These are phyloP conservation scores for Calonectria montana DNA, from an alignment of 2,329 filamentous ascomycete species.

Conservation along the genomic window DNA sequence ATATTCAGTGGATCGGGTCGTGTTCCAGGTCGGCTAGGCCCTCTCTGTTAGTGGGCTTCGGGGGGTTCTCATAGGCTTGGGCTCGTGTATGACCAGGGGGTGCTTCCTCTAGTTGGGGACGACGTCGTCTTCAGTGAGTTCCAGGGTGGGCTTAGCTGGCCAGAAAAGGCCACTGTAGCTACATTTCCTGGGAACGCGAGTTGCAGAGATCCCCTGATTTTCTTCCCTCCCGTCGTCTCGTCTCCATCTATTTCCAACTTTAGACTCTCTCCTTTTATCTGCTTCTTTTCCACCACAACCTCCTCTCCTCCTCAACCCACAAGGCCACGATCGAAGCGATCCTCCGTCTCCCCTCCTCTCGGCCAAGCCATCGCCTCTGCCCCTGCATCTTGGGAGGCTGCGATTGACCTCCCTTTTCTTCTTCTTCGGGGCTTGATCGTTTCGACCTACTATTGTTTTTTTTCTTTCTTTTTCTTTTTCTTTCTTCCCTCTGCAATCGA, in stretches of 20 bases:
- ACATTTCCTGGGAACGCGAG: conserved; percentile 44
- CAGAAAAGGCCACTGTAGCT: conserved; percentile 53
- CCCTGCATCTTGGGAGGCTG: conserved; percentile 30
- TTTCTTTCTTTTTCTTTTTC: conserved; percentile 21
- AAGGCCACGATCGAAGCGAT: conserved; percentile 19
- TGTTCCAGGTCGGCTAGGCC: conserved; percentile 10
- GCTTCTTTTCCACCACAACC: conserved; percentile 32
- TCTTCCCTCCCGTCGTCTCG: conserved; percentile 25
- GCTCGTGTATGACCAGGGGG: neutral
- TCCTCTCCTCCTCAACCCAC: conserved; percentile 26
- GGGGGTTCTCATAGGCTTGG: conserved; percentile 11
- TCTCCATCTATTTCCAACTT: conserved; percentile 10
- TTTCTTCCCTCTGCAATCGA: conserved; percentile 28
- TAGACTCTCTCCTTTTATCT: conserved; percentile 25
- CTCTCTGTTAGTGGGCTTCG: neutral
- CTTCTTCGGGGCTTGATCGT: conserved; percentile 27
- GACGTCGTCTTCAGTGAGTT: conserved; percentile 5
- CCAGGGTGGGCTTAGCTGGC: conserved; percentile 19
- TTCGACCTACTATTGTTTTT: conserved; percentile 23
- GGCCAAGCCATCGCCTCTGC: conserved; percentile 21
- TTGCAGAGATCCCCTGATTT: conserved; percentile 39
- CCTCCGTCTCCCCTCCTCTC: conserved; percentile 13
- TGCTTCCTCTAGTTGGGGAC: conserved; percentile 1
- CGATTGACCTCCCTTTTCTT: conserved; percentile 28
- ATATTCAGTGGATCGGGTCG: conserved; percentile 1